Conservation (phyloP, 352 stramenopile genomes). For the Globisporangium heterothallicum region DNA sequence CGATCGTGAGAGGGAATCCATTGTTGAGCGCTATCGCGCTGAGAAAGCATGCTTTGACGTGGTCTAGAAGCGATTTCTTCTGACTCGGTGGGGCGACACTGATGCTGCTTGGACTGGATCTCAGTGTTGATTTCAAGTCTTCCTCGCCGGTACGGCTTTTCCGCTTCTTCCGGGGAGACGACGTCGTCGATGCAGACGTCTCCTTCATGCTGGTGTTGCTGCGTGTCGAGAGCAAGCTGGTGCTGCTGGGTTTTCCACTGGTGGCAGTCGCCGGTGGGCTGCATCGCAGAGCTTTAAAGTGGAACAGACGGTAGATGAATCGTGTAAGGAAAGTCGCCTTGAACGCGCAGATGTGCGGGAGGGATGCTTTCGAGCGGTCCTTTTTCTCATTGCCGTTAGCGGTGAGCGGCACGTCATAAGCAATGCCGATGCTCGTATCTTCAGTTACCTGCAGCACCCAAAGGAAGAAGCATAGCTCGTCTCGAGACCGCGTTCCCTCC, state of each 20-base stretch:
- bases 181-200: constrained; percentile 5
- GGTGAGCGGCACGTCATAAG: constrained; percentile 28
- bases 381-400: background rate
- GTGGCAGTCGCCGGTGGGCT: constrained; percentile 9
- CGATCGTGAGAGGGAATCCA: constrained; percentile 34
- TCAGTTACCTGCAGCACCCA: constrained; percentile 51
- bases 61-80: background rate
- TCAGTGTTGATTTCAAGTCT: background rate
- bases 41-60: constrained; percentile 17
- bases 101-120: too few species aligned
- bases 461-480: constrained; percentile 51
- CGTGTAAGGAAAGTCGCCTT: constrained; percentile 50
- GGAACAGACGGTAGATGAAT: constrained; percentile 40
- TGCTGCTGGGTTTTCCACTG: constrained; percentile 12
- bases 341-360: constrained; percentile 34
- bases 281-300: constrained; percentile 23
- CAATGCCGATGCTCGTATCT: constrained; percentile 35
- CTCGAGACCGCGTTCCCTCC: constrained; percentile 23
- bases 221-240: background rate
- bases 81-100: background rate
- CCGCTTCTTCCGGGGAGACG: constrained; percentile 12
- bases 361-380: background rate
- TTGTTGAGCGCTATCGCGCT: constrained; percentile 25
- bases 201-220: background rate
- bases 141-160: constrained; percentile 5